Evolutionary conservation across 2,329 filamentous ascomycete species (phyloP), one percentile per base, ranked within the genome.

Genomic region (Ceratocystis colombiana): DNA sequence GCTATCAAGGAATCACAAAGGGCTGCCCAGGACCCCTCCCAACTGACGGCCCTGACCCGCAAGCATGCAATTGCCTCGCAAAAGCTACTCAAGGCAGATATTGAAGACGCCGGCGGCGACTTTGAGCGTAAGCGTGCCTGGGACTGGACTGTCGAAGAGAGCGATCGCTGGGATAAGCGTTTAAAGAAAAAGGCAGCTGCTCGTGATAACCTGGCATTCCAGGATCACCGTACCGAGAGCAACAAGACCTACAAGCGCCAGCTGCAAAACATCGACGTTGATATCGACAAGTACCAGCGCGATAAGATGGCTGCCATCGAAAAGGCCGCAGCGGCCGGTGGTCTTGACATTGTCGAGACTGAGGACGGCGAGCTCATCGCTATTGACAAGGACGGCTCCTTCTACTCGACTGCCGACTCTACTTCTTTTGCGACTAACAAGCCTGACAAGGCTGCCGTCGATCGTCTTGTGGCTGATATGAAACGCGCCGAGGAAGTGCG

Each of bases 71-170:
- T 94, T 70, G 93, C 94, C 22, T 86, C 88, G 5, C 90, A 96
- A 75, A 99, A 97, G 73, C 84, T 99, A 0, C 82, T 96, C 55
- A 96, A 96, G 78, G 90, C 91, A 3, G 91, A 96, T 72, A 87
- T 91, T 1, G 89, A 92, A 74, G 90, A 89, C 20, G 80, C 82
- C 0, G 91, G 91, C 44, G 90, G 89, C 66, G 94, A 97, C 75
- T 99, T 97, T 73, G 94, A 99, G 80, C 89, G 94, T 70, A 96
- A 97, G 77, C 87, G 94, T 50, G 94, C 94, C 1, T 99, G 94
- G 94, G 94, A 97, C 78, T 99, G 94, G 89, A 99, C 94, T 0
- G 80, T 93, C 5, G 94, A 99, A 70, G 94, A 99, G 77, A 89
- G 86, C 71, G 94, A 96, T 77, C 85, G 83, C 70, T 99, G 94